Evolutionary conservation across 192 early-diverging fungal species (phyloP).

Genomic region (Pilaira anomala): DNA sequence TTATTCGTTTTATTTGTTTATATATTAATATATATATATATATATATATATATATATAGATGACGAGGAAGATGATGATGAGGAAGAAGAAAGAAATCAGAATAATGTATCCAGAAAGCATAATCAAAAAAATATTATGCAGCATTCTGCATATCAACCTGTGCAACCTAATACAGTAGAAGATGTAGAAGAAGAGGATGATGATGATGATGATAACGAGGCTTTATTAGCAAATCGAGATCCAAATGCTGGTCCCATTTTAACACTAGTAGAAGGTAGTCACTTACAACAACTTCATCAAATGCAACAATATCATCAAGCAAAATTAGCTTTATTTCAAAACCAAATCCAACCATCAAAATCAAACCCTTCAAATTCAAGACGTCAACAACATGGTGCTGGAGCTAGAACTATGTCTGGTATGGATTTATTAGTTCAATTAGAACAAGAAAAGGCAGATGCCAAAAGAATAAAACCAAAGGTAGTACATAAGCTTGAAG

Average conservation of each 20-base stretch:
- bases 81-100: conserved; percentile 6
- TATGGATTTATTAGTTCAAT: conserved; percentile 28
- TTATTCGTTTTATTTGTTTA: not conserved
- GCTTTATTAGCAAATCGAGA: not conserved
- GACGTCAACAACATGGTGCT: conserved; percentile 2
- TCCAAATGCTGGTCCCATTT: conserved; percentile 1
- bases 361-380: not conserved
- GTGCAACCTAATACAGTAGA: not conserved
- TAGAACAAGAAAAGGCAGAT: conserved; percentile 26
- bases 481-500: conserved; percentile 22
- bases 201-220: conserved; percentile 8
- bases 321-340: conserved; percentile 23
- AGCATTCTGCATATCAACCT: not conserved
- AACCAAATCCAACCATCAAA: conserved; percentile 12
- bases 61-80: conserved; percentile 22
- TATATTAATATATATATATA: conserved; percentile 6
- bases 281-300: conserved; percentile 26
- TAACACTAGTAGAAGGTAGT: conserved; percentile 7
- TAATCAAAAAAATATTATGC: not conserved
- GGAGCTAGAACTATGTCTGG: conserved; percentile 21
- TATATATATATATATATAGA: no score
- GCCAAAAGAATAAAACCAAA: conserved; percentile 17
- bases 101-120: not conserved
- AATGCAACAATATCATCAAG: conserved; percentile 24
- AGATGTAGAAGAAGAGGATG: not conserved